A percentile compares a stretch with the other conserved stretches of the same genome.
These are phyloP conservation scores for Ceriops zippeliana DNA, from an alignment of 345 rosid species.

Conservation along the genomic window DNA sequence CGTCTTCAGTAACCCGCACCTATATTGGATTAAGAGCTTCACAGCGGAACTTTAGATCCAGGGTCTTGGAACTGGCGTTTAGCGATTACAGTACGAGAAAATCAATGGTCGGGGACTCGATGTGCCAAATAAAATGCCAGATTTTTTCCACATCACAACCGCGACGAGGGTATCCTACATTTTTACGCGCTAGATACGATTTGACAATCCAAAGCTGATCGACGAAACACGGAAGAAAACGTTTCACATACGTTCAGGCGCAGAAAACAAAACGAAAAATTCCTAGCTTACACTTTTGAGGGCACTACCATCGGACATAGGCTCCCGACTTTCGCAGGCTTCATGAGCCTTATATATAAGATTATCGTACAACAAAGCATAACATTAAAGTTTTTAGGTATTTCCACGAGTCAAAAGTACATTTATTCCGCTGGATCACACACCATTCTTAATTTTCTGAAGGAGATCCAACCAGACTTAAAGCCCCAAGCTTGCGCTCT, in stretches of 20 bases:
- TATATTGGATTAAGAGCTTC: no score
- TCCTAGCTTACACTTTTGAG: conserved; percentile 20
- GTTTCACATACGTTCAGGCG: conserved; percentile 9
- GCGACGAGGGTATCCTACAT: not conserved
- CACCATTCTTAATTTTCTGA: conserved; percentile 24
- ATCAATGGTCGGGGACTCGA: no score
- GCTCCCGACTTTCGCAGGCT: no score
- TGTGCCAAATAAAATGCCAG: no score
- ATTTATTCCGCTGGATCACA: conserved; percentile 35
- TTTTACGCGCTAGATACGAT: not conserved
- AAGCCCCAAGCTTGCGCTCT: conserved; percentile 49
- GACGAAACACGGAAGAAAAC: conserved; percentile 6
- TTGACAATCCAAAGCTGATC: not conserved
- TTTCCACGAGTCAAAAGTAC: conserved; percentile 18
- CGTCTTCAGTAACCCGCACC: no score
- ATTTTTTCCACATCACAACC: no score
- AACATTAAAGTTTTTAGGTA: conserved; percentile 9
- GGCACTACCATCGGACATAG: conserved; percentile 15
- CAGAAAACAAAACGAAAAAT: conserved; percentile 14
- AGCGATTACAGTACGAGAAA: no score
- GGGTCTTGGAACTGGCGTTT: no score
- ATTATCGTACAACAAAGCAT: conserved; percentile 15
- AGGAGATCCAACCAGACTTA: conserved; percentile 31
- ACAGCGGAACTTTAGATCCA: no score
- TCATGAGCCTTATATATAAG: not conserved